phyloP scores from a whole-genome alignment of 108 stramenopile species.

The Mediolabrus comicus region DNA sequence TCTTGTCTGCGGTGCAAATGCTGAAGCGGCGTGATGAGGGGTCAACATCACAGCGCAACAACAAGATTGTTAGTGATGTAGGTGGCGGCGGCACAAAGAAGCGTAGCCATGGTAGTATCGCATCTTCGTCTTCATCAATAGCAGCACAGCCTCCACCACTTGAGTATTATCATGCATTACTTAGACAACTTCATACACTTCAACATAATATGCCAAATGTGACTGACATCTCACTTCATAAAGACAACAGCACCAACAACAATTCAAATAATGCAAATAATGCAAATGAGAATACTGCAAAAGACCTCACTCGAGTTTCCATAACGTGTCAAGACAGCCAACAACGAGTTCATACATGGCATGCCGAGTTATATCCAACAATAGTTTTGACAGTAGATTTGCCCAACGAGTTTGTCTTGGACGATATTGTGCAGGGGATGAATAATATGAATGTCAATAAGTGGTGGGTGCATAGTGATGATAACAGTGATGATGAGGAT shows the following conservation, averaged over 20 bases:
- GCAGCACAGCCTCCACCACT: constrained; percentile 24
- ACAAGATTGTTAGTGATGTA: too few species aligned
- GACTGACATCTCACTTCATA: constrained; percentile 29
- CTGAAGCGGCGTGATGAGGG: constrained; percentile 29
- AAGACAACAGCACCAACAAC: constrained; percentile 9
- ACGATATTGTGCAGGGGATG: constrained; percentile 4
- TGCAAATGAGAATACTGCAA: not conserved
- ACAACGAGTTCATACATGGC: constrained; percentile 43
- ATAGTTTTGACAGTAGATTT: constrained; percentile 37
- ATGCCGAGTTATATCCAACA: constrained; percentile 40
- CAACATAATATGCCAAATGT: constrained; percentile 29
- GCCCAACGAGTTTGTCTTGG: constrained; percentile 28
- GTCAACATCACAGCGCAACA: too few species aligned
- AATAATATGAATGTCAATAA: constrained; percentile 20
- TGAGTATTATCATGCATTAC: constrained; percentile 32
- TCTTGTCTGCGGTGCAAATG: constrained; percentile 36
- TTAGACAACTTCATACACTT: constrained; percentile 27
- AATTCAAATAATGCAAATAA: not conserved
- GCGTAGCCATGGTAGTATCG: not conserved
- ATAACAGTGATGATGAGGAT: not conserved
- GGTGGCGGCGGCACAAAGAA: not conserved
- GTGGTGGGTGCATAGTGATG: constrained; percentile 32
- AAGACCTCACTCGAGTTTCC: constrained; percentile 35
- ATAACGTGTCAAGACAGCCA: constrained; percentile 33
- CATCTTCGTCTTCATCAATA: not conserved